phyloP scores from a whole-genome alignment of 352 stramenopile species.

The Phytophthora constricta region DNA sequence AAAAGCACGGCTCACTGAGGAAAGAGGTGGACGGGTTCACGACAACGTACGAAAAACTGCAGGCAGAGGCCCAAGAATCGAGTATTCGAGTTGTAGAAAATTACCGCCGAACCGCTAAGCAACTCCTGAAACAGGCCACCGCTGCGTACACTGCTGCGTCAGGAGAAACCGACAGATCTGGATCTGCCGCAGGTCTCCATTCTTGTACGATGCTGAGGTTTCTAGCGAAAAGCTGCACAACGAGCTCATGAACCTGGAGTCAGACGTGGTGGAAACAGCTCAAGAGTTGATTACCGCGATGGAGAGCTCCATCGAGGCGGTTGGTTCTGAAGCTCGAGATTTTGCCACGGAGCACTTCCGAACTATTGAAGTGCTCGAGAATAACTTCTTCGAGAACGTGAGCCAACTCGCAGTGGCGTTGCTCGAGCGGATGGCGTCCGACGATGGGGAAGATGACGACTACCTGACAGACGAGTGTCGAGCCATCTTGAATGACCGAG shows the following conservation, averaged over 20 bases:
- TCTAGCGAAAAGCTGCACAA: conserved; percentile 87
- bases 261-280: conserved; percentile 78
- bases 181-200: too few relatives aligned
- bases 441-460: conserved; percentile 83
- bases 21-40: conserved; percentile 70
- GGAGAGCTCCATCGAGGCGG: conserved; percentile 67
- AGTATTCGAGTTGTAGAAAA: conserved; percentile 84
- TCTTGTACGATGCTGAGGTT: conserved; percentile 84
- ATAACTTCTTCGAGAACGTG: conserved; percentile 91
- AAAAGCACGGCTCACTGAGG: conserved; percentile 64
- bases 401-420: conserved; percentile 79
- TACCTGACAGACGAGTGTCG: conserved; percentile 83
- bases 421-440: conserved; percentile 77
- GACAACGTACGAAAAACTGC: conserved; percentile 66
- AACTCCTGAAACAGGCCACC: conserved; percentile 66
- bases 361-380: conserved; percentile 90
- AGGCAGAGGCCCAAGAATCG: conserved; percentile 68
- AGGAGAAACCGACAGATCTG: conserved; percentile 55
- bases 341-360: conserved; percentile 88
- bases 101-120: conserved; percentile 82
- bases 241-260: conserved; percentile 91
- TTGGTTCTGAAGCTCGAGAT: conserved; percentile 68
- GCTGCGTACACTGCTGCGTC: conserved; percentile 22
- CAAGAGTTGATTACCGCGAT: conserved; percentile 71
- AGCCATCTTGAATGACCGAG: conserved; percentile 81